Conservation (phyloP, 768 basidiomycete genomes). For the Mycena epipterygia region DNA sequence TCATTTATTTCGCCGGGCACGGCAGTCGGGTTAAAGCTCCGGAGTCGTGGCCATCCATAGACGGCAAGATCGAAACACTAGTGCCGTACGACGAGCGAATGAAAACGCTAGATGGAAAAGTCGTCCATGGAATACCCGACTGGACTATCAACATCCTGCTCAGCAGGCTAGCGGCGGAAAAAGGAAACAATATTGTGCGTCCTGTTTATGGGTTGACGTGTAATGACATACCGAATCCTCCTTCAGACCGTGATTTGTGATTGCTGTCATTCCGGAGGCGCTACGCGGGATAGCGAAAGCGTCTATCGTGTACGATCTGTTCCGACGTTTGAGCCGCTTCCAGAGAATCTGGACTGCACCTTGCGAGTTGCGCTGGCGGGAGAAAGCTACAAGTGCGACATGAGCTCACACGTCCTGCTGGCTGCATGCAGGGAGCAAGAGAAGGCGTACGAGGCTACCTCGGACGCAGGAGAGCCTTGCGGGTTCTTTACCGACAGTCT, state of each 20-base stretch:
- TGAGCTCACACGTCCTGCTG: constrained; percentile 35
- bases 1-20: constrained; percentile 32
- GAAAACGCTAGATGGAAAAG: background rate
- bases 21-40: constrained; percentile 25
- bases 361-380: background rate
- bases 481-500: constrained; percentile 34
- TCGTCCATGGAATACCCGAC: constrained; percentile 32
- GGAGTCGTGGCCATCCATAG: constrained; percentile 14
- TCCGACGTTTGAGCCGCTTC: constrained; percentile 20
- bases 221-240: background rate
- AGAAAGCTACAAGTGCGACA: constrained; percentile 24
- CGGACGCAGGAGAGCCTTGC: constrained; percentile 15
- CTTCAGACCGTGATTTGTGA: constrained; percentile 35
- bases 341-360: constrained; percentile 13
- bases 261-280: constrained; percentile 26
- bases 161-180: constrained; percentile 23
- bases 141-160: constrained; percentile 24
- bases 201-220: background rate
- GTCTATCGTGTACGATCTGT: constrained; percentile 15
- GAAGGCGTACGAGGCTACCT: constrained; percentile 25
- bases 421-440: constrained; percentile 35
- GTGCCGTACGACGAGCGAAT: constrained; percentile 28
- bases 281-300: constrained; percentile 4
- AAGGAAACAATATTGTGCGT: constrained; percentile 34
- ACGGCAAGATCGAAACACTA: constrained; percentile 25